These are phyloP conservation scores for Penicillium mononematosum DNA, from an alignment of 495 filamentous ascomycete species.

Conservation along the genomic window DNA sequence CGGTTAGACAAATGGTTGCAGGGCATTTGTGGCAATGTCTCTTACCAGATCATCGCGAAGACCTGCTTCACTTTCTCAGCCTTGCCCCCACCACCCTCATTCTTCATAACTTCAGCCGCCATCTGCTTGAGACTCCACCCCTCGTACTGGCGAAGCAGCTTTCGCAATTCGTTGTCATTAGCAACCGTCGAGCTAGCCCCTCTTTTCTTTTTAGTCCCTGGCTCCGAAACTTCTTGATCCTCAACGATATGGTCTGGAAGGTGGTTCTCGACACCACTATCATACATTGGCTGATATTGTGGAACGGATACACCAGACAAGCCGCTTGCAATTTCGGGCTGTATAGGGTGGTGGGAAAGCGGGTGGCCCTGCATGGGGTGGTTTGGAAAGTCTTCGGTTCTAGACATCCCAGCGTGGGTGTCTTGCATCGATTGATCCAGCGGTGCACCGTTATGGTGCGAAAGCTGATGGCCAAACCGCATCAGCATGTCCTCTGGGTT, in stretches of 20 bases:
- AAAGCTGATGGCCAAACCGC: conserved; percentile 54
- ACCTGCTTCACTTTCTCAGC: conserved; percentile 95
- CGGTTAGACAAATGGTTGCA: background rate
- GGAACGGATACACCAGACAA: conserved; percentile 39
- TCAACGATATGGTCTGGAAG: conserved; percentile 60
- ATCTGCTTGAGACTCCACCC: conserved; percentile 76
- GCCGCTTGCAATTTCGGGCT: conserved; percentile 33
- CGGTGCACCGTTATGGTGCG: conserved; percentile 52
- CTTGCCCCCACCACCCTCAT: conserved; percentile 67
- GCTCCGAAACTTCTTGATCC: conserved; percentile 63
- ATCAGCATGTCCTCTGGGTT: conserved; percentile 67
- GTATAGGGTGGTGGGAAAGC: conserved; percentile 42
- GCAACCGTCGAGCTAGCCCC: conserved; percentile 71
- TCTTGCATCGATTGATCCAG: conserved; percentile 54
- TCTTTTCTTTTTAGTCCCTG: conserved; percentile 62
- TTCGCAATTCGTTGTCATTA: conserved; percentile 88
- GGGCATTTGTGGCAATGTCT: background rate
- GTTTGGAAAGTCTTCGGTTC: conserved; percentile 45
- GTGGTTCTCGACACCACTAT: conserved; percentile 66
- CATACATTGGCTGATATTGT: conserved; percentile 59
- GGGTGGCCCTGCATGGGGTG: conserved; percentile 49
- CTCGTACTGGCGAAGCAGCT: conserved; percentile 73
- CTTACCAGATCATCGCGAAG: conserved; percentile 96
- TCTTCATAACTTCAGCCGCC: conserved; percentile 71
- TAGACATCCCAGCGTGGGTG: conserved; percentile 47